Base-by-base conservation (phyloP, 441 rosid genomes). In the Mallotus repandus region DNA sequence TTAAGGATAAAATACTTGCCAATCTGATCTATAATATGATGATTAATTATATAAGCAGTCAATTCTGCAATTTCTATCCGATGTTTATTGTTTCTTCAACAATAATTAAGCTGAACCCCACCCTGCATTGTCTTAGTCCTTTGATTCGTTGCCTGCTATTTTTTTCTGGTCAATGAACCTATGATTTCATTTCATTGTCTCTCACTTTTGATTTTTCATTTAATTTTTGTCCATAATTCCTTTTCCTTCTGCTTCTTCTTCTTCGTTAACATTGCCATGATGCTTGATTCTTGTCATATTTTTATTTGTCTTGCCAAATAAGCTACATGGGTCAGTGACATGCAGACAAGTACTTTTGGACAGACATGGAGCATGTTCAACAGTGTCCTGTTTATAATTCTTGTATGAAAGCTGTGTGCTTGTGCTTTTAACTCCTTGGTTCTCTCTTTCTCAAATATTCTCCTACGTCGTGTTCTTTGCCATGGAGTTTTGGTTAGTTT, bases 401-500 rank as follows among this genome's bases (percentile, higher is more conserved):
- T 29, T 38, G 16, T 58, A 9, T 70, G 14, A 38, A n/a, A 46
- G 48, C 41, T 9, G 45, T 21, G 2, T 45, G 45, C 9, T 45
- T 21, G 14, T 49, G 46, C 45, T 18, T 71, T 21, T 50, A 18
- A 66, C 41, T 38, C 41, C 41, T 4, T 38, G 7, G 41, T 4
- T 45, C 2, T 29, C 25, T 8, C 41, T 10, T 14, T 10, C 13
- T 66, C n/a, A n/a, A 64, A 25, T 59, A 62, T 66, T 57, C 2
- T 55, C 4, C 53, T 66, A 38, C 4, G 5, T 70, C 54, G 48
- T 18, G 13, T 29, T 35, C 32, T 45, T 41, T 18, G 19, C 22
- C 2, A 84, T 81, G 86, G 78, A 72, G 68, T 45, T 74, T 52
- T 72, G 74, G 71, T 22, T 60, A 14, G 16, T 12, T n/a, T 45